These are phyloP conservation scores for Malus hybrid DNA, from an alignment of 331 rosid species.

Conservation along the genomic window DNA sequence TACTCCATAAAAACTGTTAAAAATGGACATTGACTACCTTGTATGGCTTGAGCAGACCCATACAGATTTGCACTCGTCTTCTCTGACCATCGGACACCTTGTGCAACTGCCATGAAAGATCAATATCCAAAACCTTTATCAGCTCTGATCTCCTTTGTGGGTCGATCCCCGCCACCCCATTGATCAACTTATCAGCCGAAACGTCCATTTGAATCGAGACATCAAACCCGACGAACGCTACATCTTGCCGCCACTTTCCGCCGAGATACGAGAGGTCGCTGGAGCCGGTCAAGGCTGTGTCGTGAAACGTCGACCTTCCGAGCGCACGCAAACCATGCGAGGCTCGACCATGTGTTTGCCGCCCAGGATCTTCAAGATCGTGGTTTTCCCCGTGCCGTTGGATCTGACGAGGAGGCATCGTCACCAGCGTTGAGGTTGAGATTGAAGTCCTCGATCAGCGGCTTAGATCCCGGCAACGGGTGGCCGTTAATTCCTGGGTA, in stretches of 20 bases:
- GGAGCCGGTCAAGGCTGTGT: constrained; percentile 58
- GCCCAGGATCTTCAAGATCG: constrained; percentile 35
- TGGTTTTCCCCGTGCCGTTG: constrained; percentile 78
- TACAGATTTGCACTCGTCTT: constrained; percentile 90
- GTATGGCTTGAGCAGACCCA: constrained; percentile 87
- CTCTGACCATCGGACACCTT: constrained; percentile 96
- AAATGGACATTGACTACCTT: constrained; percentile 35
- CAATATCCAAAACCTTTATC: constrained; percentile 72
- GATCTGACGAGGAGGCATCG: constrained; percentile 92
- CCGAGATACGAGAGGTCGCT: constrained; percentile 86
- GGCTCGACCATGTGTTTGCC: constrained; percentile 70
- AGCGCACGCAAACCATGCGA: constrained; percentile 75
- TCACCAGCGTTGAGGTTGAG: constrained; percentile 64
- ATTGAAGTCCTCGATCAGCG: constrained; percentile 64
- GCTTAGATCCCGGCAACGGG: constrained; percentile 82
- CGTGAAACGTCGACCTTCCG: constrained; percentile 91
- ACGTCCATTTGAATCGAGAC: constrained; percentile 88
- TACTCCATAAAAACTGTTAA: neutral
- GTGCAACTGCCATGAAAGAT: constrained; percentile 92
- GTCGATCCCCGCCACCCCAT: constrained; percentile 72
- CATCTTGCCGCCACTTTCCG: constrained; percentile 95
- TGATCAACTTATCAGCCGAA: constrained; percentile 80
- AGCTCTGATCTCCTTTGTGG: constrained; percentile 74
- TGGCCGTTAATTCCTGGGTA: constrained; percentile 95
- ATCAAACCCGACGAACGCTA: constrained; percentile 89